Evolutionary conservation across 2,329 filamentous ascomycete species (phyloP).

Genomic region (Colletotrichum musicola): DNA sequence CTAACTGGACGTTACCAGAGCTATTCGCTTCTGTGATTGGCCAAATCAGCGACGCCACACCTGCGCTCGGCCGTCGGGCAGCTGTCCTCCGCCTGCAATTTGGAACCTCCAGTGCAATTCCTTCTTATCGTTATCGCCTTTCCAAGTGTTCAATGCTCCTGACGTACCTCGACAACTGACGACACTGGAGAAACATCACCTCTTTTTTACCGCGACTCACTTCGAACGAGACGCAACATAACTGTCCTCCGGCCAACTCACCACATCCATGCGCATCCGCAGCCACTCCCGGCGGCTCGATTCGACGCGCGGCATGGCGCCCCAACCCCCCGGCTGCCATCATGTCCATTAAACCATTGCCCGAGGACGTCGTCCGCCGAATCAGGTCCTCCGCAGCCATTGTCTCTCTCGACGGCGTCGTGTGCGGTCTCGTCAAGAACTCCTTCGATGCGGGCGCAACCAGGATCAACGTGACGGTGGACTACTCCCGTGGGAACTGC

Average conservation of each 20-base stretch:
- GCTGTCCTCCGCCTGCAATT: neutral
- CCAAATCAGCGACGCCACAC: constrained; percentile 3
- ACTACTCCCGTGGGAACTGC: constrained; percentile 82
- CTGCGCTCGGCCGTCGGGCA: constrained; percentile 3
- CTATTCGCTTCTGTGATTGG: neutral
- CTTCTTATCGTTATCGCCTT: constrained; percentile 21
- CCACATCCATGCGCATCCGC: neutral
- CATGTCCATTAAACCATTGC: constrained; percentile 78
- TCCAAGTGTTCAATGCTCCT: neutral
- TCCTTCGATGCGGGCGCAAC: constrained; percentile 83
- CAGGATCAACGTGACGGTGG: constrained; percentile 77
- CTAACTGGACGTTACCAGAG: neutral
- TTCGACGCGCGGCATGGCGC: constrained; percentile 21
- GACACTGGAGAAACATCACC: too few relatives aligned
- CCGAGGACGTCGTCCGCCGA: constrained; percentile 78
- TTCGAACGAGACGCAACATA: neutral
- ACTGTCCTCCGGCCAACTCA: neutral
- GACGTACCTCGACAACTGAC: too few relatives aligned
- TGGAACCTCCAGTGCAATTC: too few relatives aligned
- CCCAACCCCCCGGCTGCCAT: constrained; percentile 27
- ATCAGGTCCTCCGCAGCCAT: constrained; percentile 89
- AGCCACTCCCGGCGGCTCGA: constrained; percentile 12
- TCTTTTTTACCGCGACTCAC: neutral
- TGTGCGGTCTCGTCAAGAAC: constrained; percentile 83
- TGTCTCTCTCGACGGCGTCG: constrained; percentile 77